Percentiles rank a stretch among this genome's conserved stretches.
These are phyloP conservation scores for Aspergillus hortae DNA, from an alignment of 2,329 filamentous ascomycete genomes.

Conservation along the genomic window DNA sequence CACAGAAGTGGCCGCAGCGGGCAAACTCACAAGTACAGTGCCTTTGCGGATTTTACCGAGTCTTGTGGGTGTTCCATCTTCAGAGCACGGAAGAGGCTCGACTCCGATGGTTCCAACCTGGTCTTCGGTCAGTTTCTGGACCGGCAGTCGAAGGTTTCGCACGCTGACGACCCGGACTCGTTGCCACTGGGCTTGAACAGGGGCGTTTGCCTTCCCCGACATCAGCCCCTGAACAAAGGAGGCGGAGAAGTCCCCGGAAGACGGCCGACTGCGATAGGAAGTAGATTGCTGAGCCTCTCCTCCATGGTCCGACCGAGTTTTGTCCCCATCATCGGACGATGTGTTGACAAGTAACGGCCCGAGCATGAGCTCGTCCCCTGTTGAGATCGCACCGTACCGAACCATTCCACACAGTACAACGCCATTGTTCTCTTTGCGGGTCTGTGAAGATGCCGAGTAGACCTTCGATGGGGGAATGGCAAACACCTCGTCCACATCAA, in stretches of 20 bases:
- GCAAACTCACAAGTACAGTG: conserved; percentile 71
- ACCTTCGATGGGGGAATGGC: conserved; percentile 64
- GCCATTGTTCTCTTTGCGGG: conserved; percentile 49
- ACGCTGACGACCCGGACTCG: conserved; percentile 78
- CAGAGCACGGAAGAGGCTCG: conserved; percentile 35
- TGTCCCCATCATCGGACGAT: conserved; percentile 52
- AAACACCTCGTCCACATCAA: conserved; percentile 90
- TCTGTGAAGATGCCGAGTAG: conserved; percentile 38
- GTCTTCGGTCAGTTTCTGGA: conserved; percentile 68
- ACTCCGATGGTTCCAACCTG: conserved; percentile 90
- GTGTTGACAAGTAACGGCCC: conserved; percentile 63
- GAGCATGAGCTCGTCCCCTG: conserved; percentile 73
- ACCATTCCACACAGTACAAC: conserved; percentile 83
- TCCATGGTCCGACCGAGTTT: conserved; percentile 14
- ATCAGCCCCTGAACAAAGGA: conserved; percentile 27
- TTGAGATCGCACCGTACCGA: conserved; percentile 70
- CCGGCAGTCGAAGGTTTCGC: conserved; percentile 80
- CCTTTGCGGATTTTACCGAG: conserved; percentile 63
- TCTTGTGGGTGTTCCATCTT: conserved; percentile 21
- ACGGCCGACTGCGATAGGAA: conserved; percentile 28
- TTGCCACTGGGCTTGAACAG: conserved; percentile 69
- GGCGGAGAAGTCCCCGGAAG: conserved; percentile 31
- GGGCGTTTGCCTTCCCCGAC: conserved; percentile 48
- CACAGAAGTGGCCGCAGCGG: conserved; percentile 44
- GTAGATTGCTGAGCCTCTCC: conserved; percentile 18